Evolutionary conservation across 768 basidiomycete species (phyloP).

Genomic region (Lactarius tabidus): DNA sequence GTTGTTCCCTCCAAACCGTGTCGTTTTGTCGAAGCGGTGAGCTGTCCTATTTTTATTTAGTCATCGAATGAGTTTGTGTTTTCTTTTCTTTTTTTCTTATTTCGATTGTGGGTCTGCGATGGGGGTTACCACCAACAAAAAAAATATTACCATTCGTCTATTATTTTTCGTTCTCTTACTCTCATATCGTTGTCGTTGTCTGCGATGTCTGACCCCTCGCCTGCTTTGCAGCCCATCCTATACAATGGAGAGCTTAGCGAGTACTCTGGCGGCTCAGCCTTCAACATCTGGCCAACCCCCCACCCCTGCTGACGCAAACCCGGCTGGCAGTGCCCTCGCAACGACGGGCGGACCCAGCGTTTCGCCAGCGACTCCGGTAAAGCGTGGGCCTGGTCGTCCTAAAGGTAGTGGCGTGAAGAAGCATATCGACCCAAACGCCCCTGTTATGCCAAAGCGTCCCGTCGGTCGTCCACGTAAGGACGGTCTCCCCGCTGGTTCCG

Average conservation of each 20-base stretch:
- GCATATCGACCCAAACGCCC: conserved; percentile 33
- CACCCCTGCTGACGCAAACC: conserved; percentile 1
- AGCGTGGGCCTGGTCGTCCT: conserved; percentile 71
- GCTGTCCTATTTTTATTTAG: conserved; percentile 14
- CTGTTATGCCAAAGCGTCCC: conserved; percentile 66
- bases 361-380: conserved; percentile 35
- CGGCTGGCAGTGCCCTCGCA: background rate
- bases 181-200: background rate
- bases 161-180: background rate
- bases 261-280: conserved; percentile 17
- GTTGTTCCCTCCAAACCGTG: background rate
- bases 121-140: conserved; percentile 22
- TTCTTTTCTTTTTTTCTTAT: background rate
- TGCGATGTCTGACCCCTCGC: conserved; percentile 1
- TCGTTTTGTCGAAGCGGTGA: conserved; percentile 9
- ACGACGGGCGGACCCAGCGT: conserved; percentile 5
- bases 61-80: background rate
- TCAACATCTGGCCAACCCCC: conserved; percentile 9
- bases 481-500: conserved; percentile 73
- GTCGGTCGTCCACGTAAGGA: conserved; percentile 81
- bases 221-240: background rate
- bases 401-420: conserved; percentile 77
- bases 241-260: conserved; percentile 17
- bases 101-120: background rate
- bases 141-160: conserved; percentile 20